Evolutionary conservation across 495 filamentous ascomycete genomes (phyloP), one percentile per base, ranked within the genome.

Genomic region (Penicillium subrubescens): DNA sequence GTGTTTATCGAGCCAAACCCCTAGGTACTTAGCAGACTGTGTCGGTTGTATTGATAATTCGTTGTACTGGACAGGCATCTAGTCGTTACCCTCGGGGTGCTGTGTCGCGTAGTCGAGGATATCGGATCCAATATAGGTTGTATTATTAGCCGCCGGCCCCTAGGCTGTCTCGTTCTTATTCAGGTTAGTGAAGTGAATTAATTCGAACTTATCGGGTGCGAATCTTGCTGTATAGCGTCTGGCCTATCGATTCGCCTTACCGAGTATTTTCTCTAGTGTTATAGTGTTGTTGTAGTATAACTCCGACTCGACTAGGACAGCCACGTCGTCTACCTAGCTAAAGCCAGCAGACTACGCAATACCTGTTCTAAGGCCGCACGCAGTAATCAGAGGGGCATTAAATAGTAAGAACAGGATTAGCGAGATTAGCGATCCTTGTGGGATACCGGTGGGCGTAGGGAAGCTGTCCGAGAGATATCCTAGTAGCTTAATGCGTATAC

Each of bases 161-260:
- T n/a, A n/a, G n/a, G n/a, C 4, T 1, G 25, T 27, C n/a, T n/a
- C n/a, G 33, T 35, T 35, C 8, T 35, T 1, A n/a, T 11, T 1
- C 55, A 37, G 53, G 39, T 65, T 60, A 1, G 8, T 25, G 46
- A 66, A 63, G 19, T 69, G 52, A 6, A 69, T 54, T 0, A 66
- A 46, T 29, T 46, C 60, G 37, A 59, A 66, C 11, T 66, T 75
- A 0, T 69, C 46, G 0, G 59, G 46, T 0, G 61, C 52, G 21
- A 73, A 76, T 21, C 55, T 58, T 5, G 67, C 68, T 3, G 64
- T 55, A 61, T 74, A 59, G 5, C 35, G 23, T 11, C 17, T 41
- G 0, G 64, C 63, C 67, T 58, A 76, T 17, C 23, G 25, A 2
- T 62, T 54, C 0, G 63, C 62, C 14, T 53, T 59, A 4, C 4